Evolutionary conservation across 2,329 filamentous ascomycete species (phyloP), one percentile per base, ranked within the genome.

Genomic region (Colletotrichum lupini): DNA sequence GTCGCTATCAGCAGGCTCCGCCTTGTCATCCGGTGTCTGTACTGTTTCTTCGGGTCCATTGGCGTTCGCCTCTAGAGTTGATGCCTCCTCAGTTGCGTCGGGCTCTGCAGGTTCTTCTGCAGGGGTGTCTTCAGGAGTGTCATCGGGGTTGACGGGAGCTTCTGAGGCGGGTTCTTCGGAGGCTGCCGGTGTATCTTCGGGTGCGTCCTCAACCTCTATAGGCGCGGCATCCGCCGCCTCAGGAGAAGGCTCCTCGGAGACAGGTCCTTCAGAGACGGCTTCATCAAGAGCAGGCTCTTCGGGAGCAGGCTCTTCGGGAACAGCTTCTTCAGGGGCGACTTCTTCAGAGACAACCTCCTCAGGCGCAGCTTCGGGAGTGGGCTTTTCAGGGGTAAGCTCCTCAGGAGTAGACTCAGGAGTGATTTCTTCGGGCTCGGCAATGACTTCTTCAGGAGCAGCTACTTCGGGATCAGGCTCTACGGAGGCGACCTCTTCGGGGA

Each of bases 321-420:
- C 60, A 30, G 77, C 52, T 3, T 70, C 73, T 4, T 35, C 74
- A 37, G 68, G 4, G 9, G 76, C 42, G 22, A 32, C 26, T 5
- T 68, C 73, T 42, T 56, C 63, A 69, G 49, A 35, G 14, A 56
- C 37, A 35, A 12, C 2, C n/a, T 63, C 26, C 22, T 52, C 46
- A 32, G 46, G 28, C 26, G 28, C 5, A 14, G 16, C 19, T 32
- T 68, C 67, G 11, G 46, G 5, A 32, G 63, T 22, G 16, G 61
- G 64, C 22, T 35, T 75, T 75, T 30, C 55, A 16, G 46, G n/a
- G 4, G 57, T 1, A 57, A 59, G 46, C 8, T 70, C 74, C 6
- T 53, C 73, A 37, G 70, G 7, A 11, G 60, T 60, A 30, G 76
- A 56, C 2, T 70, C 73, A 26, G 69, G 3, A 12, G 77, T 32